A percentile compares a stretch with the other conserved stretches of the same genome.
Conservation (phyloP, 129 eudicot species). For the Arctium lappa region DNA sequence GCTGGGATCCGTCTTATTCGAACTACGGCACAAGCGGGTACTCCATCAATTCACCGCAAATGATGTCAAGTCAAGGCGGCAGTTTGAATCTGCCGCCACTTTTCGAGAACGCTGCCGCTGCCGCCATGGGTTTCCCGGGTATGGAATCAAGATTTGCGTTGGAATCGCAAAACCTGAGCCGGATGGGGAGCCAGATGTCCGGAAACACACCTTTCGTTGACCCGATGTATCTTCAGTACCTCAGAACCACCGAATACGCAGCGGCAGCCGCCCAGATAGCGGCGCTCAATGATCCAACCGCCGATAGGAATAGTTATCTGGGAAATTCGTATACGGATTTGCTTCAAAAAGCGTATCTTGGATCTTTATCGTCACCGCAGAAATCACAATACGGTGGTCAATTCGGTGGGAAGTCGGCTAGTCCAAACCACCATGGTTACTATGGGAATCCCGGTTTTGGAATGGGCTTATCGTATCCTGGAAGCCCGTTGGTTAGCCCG, state of each 20-base stretch:
- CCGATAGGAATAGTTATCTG: constrained; percentile 46
- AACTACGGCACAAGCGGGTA: constrained; percentile 66
- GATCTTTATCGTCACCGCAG: constrained; percentile 63
- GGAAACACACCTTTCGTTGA: constrained; percentile 61
- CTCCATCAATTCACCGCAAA: constrained; percentile 56
- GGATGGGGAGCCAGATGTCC: constrained; percentile 53
- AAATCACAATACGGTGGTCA: constrained; percentile 70
- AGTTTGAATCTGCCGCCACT: constrained; percentile 76
- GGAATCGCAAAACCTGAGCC: constrained; percentile 51
- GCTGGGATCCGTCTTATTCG: constrained; percentile 53
- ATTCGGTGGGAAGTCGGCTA: constrained; percentile 45
- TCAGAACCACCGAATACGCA: constrained; percentile 70
- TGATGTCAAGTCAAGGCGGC: constrained; percentile 60
- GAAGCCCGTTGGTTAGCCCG: constrained; percentile 85
- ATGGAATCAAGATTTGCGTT: constrained; percentile 68
- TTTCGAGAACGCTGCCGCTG: constrained; percentile 87
- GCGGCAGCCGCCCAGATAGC: constrained; percentile 75
- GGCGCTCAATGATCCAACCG: constrained; percentile 57
- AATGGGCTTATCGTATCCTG: constrained; percentile 81
- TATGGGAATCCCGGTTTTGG: constrained; percentile 81
- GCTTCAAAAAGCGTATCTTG: constrained; percentile 87
- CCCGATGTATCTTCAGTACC: constrained; percentile 76
- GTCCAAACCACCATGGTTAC: constrained; percentile 74
- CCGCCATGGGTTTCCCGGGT: constrained; percentile 70
- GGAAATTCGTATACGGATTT: constrained; percentile 63